A percentile compares a stretch with the other conserved stretches of the same genome.
phyloP scores from a whole-genome alignment of 345 rosid genomes.

The Citrus sinensis region DNA sequence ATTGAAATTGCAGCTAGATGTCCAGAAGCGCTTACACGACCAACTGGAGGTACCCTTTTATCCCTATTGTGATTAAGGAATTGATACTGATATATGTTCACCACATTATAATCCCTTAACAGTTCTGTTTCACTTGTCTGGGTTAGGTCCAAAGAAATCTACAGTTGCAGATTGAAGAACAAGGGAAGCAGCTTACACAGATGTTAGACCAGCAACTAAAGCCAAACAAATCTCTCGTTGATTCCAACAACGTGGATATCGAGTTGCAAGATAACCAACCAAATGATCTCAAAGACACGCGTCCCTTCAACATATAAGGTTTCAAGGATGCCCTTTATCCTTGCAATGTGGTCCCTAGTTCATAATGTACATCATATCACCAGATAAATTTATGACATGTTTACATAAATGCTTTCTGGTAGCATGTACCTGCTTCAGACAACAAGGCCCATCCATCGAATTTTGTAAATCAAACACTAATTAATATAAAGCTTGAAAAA shows the following conservation, averaged over 20 bases:
- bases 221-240: neutral
- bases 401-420: neutral
- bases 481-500: too few relatives aligned
- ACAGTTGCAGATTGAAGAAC: slow-evolving; percentile 32
- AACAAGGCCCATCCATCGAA: neutral
- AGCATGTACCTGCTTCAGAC: neutral
- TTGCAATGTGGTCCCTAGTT: neutral
- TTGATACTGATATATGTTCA: too few relatives aligned
- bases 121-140: too few relatives aligned
- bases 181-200: slow-evolving; percentile 27
- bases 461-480: neutral
- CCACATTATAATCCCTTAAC: too few relatives aligned
- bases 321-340: neutral
- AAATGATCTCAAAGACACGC: neutral
- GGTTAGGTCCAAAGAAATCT: slow-evolving; percentile 31
- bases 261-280: neutral
- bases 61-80: too few relatives aligned
- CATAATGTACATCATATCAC: too few relatives aligned
- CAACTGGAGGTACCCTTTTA: slow-evolving; percentile 29
- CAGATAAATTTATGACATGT: neutral
- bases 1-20: slow-evolving; percentile 27
- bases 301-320: neutral
- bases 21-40: slow-evolving; percentile 28
- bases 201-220: slow-evolving; percentile 23
- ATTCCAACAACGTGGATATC: neutral